phyloP scores from a whole-genome alignment of 2,329 filamentous ascomycete species.

The Paracoccidioides brasiliensis region DNA sequence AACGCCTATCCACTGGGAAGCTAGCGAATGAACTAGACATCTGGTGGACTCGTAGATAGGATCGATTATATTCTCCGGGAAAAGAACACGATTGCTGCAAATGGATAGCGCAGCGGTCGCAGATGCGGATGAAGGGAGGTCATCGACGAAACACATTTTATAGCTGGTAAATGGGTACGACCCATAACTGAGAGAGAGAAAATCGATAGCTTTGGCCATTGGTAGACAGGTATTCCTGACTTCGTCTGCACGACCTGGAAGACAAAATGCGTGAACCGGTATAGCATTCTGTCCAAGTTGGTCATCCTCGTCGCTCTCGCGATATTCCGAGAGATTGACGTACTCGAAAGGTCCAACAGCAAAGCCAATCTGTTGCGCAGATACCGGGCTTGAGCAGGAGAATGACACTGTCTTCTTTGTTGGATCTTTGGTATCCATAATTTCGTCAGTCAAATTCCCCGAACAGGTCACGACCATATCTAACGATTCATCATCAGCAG shows the following conservation, averaged over 20 bases:
- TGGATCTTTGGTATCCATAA: conserved; percentile 60
- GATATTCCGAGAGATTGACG: conserved; percentile 75
- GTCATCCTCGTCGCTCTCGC: conserved; percentile 82
- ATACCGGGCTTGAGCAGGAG: conserved; percentile 57
- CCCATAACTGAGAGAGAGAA: conserved; percentile 76
- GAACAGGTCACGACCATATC: conserved; percentile 88
- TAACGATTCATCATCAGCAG: conserved; percentile 69
- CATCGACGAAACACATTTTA: conserved; percentile 89
- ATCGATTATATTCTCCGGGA: conserved; percentile 74
- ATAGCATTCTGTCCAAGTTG: conserved; percentile 79
- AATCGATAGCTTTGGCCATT: conserved; percentile 75
- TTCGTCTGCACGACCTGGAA: conserved; percentile 70
- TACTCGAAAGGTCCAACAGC: conserved; percentile 90
- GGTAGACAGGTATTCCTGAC: conserved; percentile 78
- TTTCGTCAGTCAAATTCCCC: conserved; percentile 75
- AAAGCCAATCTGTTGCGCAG: conserved; percentile 84
- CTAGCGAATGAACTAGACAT: conserved; percentile 67
- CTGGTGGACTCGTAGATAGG: conserved; percentile 70
- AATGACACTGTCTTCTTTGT: conserved; percentile 83
- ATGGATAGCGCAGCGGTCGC: conserved; percentile 74
- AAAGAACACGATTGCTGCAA: conserved; percentile 74
- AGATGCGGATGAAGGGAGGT: conserved; percentile 61
- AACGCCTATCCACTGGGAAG: conserved; percentile 88
- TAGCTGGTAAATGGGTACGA: conserved; percentile 86
- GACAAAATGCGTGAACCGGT: conserved; percentile 80